These are phyloP conservation scores for Aspergillus sclerotioniger DNA, from an alignment of 495 filamentous ascomycete species.

Conservation along the genomic window DNA sequence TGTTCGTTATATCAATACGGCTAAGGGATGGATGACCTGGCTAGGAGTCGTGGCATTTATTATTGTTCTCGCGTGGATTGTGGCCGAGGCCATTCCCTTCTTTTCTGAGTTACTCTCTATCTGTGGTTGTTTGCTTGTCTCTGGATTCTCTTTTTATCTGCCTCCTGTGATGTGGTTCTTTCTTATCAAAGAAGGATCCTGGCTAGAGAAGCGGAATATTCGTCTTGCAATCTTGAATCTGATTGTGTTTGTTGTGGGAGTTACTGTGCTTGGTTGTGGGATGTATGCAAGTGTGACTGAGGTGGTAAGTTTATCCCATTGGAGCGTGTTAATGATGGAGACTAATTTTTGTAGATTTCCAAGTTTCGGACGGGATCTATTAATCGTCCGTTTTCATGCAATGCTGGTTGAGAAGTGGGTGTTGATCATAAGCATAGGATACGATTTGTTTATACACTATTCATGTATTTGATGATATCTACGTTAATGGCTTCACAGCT, in stretches of 20 bases:
- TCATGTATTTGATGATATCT: too few relatives aligned
- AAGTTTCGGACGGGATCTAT: background rate
- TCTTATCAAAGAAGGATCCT: slow-evolving; percentile 41
- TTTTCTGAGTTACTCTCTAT: slow-evolving; percentile 62
- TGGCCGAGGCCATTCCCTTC: slow-evolving; percentile 67
- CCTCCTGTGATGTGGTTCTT: slow-evolving; percentile 64
- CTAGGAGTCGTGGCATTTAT: slow-evolving; percentile 50
- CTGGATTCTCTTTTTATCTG: slow-evolving; percentile 64
- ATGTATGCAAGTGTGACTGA: background rate
- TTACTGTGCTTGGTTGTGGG: background rate
- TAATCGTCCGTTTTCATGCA: background rate
- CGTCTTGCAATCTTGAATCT: slow-evolving; percentile 18
- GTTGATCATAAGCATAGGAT: too few relatives aligned
- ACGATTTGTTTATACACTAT: too few relatives aligned
- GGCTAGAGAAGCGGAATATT: slow-evolving; percentile 28
- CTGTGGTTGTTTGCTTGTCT: slow-evolving; percentile 60
- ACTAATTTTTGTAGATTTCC: background rate
- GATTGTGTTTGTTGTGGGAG: background rate
- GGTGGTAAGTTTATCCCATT: background rate
- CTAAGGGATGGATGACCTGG: slow-evolving; percentile 57
- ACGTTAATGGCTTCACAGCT: too few relatives aligned
- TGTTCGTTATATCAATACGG: slow-evolving; percentile 55
- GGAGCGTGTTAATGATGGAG: background rate
- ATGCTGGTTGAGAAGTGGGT: background rate
- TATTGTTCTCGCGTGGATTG: slow-evolving; percentile 60